Conservation (phyloP, 2,329 filamentous ascomycete species). For the Macrophomina tecta region DNA sequence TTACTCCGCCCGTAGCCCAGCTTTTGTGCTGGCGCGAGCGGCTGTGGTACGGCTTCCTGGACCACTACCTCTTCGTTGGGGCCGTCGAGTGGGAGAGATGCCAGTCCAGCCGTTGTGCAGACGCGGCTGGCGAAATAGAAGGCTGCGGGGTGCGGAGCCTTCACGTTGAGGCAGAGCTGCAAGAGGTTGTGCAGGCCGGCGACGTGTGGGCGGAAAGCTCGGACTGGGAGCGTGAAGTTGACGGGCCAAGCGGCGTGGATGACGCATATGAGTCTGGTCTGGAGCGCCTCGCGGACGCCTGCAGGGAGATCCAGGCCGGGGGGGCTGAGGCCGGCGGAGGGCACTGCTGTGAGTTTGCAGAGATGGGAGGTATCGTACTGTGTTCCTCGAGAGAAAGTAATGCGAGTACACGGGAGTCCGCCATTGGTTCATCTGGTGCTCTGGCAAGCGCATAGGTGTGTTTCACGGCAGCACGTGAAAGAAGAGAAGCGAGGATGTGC, state of each 20-base stretch:
- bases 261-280: conserved; percentile 46
- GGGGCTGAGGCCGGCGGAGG: conserved; percentile 46
- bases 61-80: conserved; percentile 32
- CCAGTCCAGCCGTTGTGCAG: neutral
- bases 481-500: conserved; percentile 56
- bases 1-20: conserved; percentile 61
- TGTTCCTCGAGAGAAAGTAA: conserved; percentile 46
- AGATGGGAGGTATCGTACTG: conserved; percentile 28
- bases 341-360: conserved; percentile 44
- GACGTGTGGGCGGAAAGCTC: conserved; percentile 58
- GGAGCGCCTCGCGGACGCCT: conserved; percentile 32
- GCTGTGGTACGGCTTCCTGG: conserved; percentile 44
- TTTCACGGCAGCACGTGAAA: conserved; percentile 35
- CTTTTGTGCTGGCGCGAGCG: conserved; percentile 51
- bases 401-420: conserved; percentile 43
- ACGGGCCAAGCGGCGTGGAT: conserved; percentile 63
- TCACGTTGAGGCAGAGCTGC: conserved; percentile 44
- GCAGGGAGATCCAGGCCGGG: conserved; percentile 46
- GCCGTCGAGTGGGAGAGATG: neutral
- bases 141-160: conserved; percentile 42
- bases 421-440: conserved; percentile 45
- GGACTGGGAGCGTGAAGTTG: conserved; percentile 62
- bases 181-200: conserved; percentile 53
- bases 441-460: conserved; percentile 61
- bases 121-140: conserved; percentile 55